These are phyloP conservation scores for Lepidium aucheri DNA, from an alignment of 345 rosid genomes.

Conservation along the genomic window DNA sequence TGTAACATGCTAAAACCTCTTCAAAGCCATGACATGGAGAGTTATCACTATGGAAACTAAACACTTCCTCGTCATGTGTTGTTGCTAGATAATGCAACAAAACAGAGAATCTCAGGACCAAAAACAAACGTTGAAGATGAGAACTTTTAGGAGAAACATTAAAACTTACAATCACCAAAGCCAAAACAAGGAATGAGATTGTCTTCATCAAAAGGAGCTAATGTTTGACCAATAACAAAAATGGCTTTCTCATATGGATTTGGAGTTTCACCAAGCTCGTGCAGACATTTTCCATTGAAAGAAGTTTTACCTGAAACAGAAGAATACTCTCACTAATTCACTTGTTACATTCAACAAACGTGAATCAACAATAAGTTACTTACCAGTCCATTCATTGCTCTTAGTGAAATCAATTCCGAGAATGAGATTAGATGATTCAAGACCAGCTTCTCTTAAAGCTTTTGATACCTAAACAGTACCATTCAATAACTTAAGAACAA, in stretches of 20 bases:
- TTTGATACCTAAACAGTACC: conserved; percentile 45
- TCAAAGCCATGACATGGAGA: conserved; percentile 81
- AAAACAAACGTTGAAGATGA: neutral
- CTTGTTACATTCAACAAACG: neutral
- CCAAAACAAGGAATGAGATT: conserved; percentile 79
- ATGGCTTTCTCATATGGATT: conserved; percentile 84
- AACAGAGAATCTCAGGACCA: neutral
- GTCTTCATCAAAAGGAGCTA: conserved; percentile 85
- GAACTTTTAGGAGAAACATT: neutral
- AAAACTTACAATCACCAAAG: conserved; percentile 56
- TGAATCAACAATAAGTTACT: neutral
- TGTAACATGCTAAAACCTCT: conserved; percentile 76
- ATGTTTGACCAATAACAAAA: conserved; percentile 60
- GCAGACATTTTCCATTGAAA: conserved; percentile 54
- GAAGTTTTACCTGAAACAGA: conserved; percentile 41
- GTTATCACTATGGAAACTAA: conserved; percentile 60
- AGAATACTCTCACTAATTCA: neutral
- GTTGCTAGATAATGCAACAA: conserved; percentile 38
- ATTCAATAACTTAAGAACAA: neutral
- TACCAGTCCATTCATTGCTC: conserved; percentile 95
- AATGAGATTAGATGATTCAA: conserved; percentile 86
- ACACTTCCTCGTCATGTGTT: conserved; percentile 64
- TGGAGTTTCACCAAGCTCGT: conserved; percentile 39
- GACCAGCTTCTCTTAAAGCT: conserved; percentile 65
- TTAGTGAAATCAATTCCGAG: conserved; percentile 83